These are phyloP conservation scores for Acaromyces ingoldii DNA, from an alignment of 1,284 basidiomycete genomes.

Conservation along the genomic window DNA sequence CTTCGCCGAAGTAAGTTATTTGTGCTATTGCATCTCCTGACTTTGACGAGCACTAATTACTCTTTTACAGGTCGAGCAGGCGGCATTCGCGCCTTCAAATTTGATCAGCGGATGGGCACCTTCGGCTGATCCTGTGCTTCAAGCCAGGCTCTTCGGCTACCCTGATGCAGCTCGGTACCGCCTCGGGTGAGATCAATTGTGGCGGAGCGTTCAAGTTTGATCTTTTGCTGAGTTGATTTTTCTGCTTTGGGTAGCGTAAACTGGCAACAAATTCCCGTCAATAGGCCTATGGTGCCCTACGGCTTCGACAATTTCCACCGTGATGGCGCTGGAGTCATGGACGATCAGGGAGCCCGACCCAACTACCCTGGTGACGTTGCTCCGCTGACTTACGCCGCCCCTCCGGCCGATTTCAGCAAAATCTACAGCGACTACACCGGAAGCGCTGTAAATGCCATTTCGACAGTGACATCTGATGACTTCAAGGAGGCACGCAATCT, in stretches of 20 bases:
- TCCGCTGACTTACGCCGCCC: slow-evolving; percentile 20
- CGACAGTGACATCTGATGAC: slow-evolving; percentile 63
- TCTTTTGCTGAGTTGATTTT: too few species aligned
- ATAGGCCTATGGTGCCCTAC: slow-evolving; percentile 9
- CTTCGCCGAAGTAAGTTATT: slow-evolving; percentile 40
- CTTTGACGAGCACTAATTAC: not conserved
- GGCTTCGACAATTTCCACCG: slow-evolving; percentile 32
- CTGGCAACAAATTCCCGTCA: too few species aligned
- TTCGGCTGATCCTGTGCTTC: too few species aligned
- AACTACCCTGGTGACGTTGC: slow-evolving; percentile 26
- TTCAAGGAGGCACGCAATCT: slow-evolving; percentile 82
- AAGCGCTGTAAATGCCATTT: slow-evolving; percentile 67
- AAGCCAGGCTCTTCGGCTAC: too few species aligned
- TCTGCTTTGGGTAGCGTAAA: too few species aligned
- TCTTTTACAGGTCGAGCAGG: not conserved
- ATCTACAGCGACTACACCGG: slow-evolving; percentile 52
- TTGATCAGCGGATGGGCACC: too few species aligned
- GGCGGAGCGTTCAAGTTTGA: too few species aligned
- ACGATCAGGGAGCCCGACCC: slow-evolving; percentile 32
- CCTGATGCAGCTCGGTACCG: too few species aligned
- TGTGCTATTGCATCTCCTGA: not conserved
- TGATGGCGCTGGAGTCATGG: slow-evolving; percentile 25
- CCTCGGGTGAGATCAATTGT: too few species aligned
- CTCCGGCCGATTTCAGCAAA: slow-evolving; percentile 16
- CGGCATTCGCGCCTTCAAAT: too few species aligned